A percentile compares a stretch with the other conserved stretches of the same genome.
Conservation (phyloP, 495 filamentous ascomycete genomes). For the Hypoxylon fragiforme region DNA sequence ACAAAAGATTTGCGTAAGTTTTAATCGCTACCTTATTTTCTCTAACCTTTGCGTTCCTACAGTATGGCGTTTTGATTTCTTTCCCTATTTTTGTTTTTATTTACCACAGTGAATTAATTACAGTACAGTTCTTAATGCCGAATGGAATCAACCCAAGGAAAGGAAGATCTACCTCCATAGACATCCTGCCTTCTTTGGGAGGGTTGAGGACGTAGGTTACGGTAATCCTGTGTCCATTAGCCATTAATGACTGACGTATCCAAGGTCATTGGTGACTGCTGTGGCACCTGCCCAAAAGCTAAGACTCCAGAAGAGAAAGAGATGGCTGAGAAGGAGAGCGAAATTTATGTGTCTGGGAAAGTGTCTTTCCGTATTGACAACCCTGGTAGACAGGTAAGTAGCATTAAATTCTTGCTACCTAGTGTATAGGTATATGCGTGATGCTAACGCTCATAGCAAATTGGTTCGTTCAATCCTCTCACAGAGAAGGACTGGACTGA, state of each 20-base stretch:
- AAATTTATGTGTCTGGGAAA: conserved; percentile 70
- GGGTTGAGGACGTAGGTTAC: conserved; percentile 40
- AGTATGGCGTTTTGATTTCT: neutral
- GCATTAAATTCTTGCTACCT: neutral
- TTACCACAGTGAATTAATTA: conserved; percentile 9
- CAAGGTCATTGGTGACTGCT: conserved; percentile 77
- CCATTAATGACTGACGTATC: conserved; percentile 6
- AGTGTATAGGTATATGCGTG: too few relatives aligned
- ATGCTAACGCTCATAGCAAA: conserved; percentile 39
- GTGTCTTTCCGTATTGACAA: conserved; percentile 76
- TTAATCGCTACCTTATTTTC: neutral
- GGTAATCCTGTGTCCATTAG: neutral
- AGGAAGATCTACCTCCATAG: conserved; percentile 74
- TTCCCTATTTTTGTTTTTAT: neutral
- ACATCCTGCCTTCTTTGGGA: conserved; percentile 66
- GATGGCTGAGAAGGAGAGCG: conserved; percentile 67
- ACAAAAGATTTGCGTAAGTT: conserved; percentile 66
- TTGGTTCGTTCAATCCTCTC: conserved; percentile 74
- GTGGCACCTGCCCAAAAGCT: conserved; percentile 72
- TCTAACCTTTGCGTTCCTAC: neutral
- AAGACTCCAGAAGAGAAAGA: conserved; percentile 69
- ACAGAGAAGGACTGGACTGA: conserved; percentile 82
- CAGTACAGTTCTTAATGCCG: conserved; percentile 70
- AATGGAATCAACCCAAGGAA: conserved; percentile 77
- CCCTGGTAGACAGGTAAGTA: conserved; percentile 72